These are phyloP conservation scores for Microdochium paspali DNA, from an alignment of 2,329 filamentous ascomycete species.

Conservation along the genomic window DNA sequence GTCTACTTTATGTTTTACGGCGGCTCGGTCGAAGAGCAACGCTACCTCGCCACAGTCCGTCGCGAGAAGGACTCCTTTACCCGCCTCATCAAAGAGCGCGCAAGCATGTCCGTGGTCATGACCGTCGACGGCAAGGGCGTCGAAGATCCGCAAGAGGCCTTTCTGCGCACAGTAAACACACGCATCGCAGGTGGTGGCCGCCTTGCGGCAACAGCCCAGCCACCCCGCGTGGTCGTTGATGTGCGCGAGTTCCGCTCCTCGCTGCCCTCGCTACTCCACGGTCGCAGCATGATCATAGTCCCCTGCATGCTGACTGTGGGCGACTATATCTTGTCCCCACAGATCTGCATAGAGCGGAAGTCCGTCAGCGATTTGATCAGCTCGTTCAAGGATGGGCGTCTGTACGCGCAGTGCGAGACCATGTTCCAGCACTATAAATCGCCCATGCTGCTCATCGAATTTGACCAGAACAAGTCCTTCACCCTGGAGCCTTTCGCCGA, in stretches of 20 bases:
- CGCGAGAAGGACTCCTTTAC: slow-evolving; percentile 96
- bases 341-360: slow-evolving; percentile 91
- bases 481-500: slow-evolving; percentile 78
- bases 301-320: slow-evolving; percentile 95
- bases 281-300: slow-evolving; percentile 76
- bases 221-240: slow-evolving; percentile 86
- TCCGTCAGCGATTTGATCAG: slow-evolving; percentile 84
- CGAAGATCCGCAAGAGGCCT: slow-evolving; percentile 81
- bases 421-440: slow-evolving; percentile 91
- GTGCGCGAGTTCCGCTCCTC: slow-evolving; percentile 94
- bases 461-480: slow-evolving; percentile 95
- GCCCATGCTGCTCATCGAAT: slow-evolving; percentile 92
- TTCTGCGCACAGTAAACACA: slow-evolving; percentile 92
- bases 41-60: slow-evolving; percentile 81
- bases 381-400: slow-evolving; percentile 82
- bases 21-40: slow-evolving; percentile 89
- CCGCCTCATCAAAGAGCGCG: slow-evolving; percentile 86
- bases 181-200: slow-evolving; percentile 89
- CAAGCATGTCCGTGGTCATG: slow-evolving; percentile 83
- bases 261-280: slow-evolving; percentile 83
- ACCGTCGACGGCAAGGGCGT: slow-evolving; percentile 59
- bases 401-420: slow-evolving; percentile 85
- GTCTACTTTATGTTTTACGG: slow-evolving; percentile 98
- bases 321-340: slow-evolving; percentile 87
- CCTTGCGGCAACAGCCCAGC: slow-evolving; percentile 72